These are phyloP conservation scores for Sporothrix euskadiensis DNA, from an alignment of 2,329 filamentous ascomycete species.

Conservation along the genomic window DNA sequence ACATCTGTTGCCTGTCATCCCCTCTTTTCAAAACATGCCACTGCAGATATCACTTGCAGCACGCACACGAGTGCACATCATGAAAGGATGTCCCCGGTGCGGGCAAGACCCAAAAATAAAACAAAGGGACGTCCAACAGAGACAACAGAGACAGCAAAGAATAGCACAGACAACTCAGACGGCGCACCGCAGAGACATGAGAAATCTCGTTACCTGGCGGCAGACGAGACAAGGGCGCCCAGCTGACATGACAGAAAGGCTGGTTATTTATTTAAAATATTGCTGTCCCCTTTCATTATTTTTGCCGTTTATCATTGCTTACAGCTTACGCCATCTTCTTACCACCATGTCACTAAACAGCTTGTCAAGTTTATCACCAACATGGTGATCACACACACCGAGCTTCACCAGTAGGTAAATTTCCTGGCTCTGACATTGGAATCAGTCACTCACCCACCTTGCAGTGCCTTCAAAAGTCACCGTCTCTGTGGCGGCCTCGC, in stretches of 20 bases:
- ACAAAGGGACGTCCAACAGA: background rate
- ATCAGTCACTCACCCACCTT: background rate
- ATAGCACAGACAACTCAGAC: background rate
- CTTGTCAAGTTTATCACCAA: background rate
- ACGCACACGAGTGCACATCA: background rate
- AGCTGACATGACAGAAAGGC: background rate
- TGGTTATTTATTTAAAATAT: background rate
- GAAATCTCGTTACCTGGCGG: background rate
- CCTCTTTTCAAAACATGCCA: slow-evolving; percentile 6
- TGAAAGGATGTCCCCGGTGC: background rate
- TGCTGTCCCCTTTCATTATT: background rate
- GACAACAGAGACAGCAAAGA: background rate
- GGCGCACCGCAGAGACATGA: background rate
- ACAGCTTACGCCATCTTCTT: background rate
- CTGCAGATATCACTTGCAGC: background rate
- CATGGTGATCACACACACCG: background rate
- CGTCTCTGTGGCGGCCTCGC: background rate
- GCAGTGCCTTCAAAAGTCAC: background rate
- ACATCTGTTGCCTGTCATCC: background rate
- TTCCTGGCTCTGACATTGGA: too few relatives aligned
- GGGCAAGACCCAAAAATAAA: background rate
- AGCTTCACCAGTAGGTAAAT: background rate
- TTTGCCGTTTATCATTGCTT: background rate
- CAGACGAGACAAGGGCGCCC: slow-evolving; percentile 5
- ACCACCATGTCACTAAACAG: background rate